These are phyloP conservation scores for Apiosordaria backusii DNA, from an alignment of 495 filamentous ascomycete genomes.

Conservation along the genomic window DNA sequence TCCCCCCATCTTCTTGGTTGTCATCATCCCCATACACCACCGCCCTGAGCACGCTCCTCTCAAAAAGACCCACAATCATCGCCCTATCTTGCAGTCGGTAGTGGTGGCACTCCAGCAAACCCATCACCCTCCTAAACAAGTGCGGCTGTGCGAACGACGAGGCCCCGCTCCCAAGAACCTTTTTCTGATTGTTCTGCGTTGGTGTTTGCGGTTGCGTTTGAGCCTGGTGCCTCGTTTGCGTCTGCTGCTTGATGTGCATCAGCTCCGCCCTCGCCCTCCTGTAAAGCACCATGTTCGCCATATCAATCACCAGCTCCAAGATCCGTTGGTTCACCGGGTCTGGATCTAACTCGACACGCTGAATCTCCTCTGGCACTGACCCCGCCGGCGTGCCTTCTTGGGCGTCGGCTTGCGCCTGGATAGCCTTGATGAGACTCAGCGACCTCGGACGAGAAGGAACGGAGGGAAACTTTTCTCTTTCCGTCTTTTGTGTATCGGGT, in stretches of 20 bases:
- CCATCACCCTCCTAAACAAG: constrained; percentile 80
- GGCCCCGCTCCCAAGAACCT: constrained; percentile 31
- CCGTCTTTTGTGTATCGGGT: constrained; percentile 42
- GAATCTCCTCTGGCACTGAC: constrained; percentile 16
- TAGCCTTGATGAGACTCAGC: constrained; percentile 30
- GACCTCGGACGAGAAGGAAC: constrained; percentile 34
- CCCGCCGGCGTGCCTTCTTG: constrained; percentile 9
- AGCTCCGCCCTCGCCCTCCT: constrained; percentile 74
- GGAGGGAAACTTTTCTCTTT: constrained; percentile 32
- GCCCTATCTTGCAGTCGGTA: constrained; percentile 80
- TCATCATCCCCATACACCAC: constrained; percentile 56
- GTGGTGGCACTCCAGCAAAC: constrained; percentile 82
- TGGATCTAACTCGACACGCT: constrained; percentile 49
- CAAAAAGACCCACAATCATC: constrained; percentile 90
- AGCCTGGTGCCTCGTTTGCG: neutral
- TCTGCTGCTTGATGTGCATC: constrained; percentile 44
- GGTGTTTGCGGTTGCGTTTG: neutral
- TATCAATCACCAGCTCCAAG: constrained; percentile 72
- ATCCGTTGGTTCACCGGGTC: constrained; percentile 71
- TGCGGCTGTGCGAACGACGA: constrained; percentile 68
- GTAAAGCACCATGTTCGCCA: constrained; percentile 84
- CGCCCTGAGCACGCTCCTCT: constrained; percentile 76
- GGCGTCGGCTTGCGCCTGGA: constrained; percentile 36
- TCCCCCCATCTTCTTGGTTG: constrained; percentile 34
- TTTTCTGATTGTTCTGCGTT: constrained; percentile 27